Percentiles rank a stretch among this genome's conserved stretches.
Conservation (phyloP, 1,284 basidiomycete species). For the Amylostereum chailletii region DNA sequence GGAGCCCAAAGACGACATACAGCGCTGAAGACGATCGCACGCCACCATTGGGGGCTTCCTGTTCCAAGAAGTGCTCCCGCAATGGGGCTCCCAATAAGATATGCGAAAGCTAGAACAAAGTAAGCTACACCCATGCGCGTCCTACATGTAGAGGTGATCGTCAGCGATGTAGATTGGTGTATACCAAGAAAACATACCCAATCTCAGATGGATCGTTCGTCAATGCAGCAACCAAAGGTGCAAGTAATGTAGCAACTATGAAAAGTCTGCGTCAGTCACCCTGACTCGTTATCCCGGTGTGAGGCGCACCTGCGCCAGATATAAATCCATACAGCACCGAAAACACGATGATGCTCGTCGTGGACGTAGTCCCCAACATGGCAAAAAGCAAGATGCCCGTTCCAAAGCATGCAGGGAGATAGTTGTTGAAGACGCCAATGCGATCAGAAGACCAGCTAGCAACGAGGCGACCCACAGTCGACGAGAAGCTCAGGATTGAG, state of each 20-base stretch:
- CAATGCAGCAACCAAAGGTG: neutral
- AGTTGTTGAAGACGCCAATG: constrained; percentile 7
- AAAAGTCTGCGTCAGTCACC: too few relatives aligned
- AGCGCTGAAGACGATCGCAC: neutral
- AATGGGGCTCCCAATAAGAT: constrained; percentile 1
- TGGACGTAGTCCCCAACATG: constrained; percentile 12
- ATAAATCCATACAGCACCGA: constrained; percentile 8
- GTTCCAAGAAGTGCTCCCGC: neutral
- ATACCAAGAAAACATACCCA: neutral
- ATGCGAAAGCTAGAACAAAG: neutral
- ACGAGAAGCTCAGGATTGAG: constrained; percentile 10
- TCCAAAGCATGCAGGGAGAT: neutral
- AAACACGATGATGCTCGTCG: constrained; percentile 7
- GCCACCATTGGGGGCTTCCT: neutral
- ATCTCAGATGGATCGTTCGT: constrained; percentile 1
- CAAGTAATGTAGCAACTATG: neutral
- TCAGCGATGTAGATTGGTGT: too few relatives aligned
- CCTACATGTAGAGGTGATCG: neutral
- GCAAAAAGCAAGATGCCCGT: constrained; percentile 13
- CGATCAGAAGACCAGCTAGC: constrained; percentile 10
- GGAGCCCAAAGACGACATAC: neutral
- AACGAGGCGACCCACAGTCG: constrained; percentile 12
- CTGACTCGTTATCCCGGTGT: too few relatives aligned
- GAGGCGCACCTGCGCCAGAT: too few relatives aligned
- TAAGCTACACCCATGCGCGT: neutral